Evolutionary conservation across 2,329 filamentous ascomycete genomes (phyloP).

Genomic region (Pleomassaria siparia): DNA sequence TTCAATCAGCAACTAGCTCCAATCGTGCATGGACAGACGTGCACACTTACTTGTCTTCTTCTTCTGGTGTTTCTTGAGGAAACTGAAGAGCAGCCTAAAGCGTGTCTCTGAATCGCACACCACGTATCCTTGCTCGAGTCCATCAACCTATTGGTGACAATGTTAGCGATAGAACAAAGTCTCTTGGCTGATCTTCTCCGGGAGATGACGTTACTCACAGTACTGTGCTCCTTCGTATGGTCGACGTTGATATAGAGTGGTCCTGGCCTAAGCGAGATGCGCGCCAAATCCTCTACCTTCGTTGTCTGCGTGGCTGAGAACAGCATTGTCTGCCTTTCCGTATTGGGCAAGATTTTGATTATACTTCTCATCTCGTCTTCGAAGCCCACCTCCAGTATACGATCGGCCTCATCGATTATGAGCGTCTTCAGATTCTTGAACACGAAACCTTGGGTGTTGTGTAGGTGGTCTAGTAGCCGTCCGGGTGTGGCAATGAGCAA

Average conservation of each 20-base stretch:
- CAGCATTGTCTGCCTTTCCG: slow-evolving; percentile 88
- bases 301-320: slow-evolving; percentile 98
- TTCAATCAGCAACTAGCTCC: no score
- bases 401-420: slow-evolving; percentile 94
- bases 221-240: slow-evolving; percentile 83
- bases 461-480: slow-evolving; percentile 87
- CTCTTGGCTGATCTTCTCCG: no score
- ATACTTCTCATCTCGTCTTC: slow-evolving; percentile 98
- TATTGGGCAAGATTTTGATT: slow-evolving; percentile 83
- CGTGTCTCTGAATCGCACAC: slow-evolving; percentile 91
- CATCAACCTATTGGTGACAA: slow-evolving; percentile 85
- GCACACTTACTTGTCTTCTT: slow-evolving; percentile 99
- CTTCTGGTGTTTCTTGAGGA: slow-evolving; percentile 86
- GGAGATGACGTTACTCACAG: no score
- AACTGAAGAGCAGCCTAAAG: slow-evolving; percentile 91
- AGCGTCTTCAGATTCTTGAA: slow-evolving; percentile 93
- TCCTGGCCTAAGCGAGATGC: slow-evolving; percentile 87
- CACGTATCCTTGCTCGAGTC: slow-evolving; percentile 93
- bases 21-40: no score
- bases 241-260: slow-evolving; percentile 84
- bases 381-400: slow-evolving; percentile 95
- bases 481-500: slow-evolving; percentile 92
- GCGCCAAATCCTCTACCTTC: slow-evolving; percentile 94
- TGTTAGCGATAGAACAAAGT: no score
- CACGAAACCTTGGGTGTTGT: slow-evolving; percentile 84